Base-by-base conservation (phyloP, 2,329 filamentous ascomycete genomes). In the Emmonsiellopsis sp. region DNA sequence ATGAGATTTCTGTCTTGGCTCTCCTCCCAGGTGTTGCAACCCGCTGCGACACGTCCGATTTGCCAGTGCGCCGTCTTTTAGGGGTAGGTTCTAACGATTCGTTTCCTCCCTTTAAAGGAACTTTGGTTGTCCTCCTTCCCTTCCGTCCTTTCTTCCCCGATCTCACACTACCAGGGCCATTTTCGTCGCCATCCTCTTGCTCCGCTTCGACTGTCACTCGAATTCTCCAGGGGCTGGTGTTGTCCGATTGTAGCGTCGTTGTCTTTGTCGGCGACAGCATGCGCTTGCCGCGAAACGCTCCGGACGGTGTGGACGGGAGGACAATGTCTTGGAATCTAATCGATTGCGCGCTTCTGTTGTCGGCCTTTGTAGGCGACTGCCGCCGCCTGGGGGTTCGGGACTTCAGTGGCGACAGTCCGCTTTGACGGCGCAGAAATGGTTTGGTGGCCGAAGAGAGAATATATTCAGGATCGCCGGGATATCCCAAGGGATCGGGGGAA, bases 221-320 rank as follows among this genome's bases (percentile, higher is more conserved):
- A 54, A 76, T 75, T 53, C 72, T 70, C 73, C 73, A 75, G 32
- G 73, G 73, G 57, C 72, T 76, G 11, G 71, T 60, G 60, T 73
- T 72, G 6, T 66, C 68, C 7, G 71, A 70, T 9, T 63, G 59
- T 43, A 64, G 63, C 2, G 61, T 53, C 45, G 55, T 55, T 10
- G 55, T 55, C 43, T 71, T 73, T n/a, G 68, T 64, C 10, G 70
- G 71, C 11, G 71, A 73, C 36, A 66, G 51, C 14, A 52, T 55
- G 42, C 42, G 53, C 14, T 49, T 52, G 42, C 39, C 45, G 13
- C 5, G 68, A 65, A 42, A 61, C 53, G 45, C 64, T 60, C 46
- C 59, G 57, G 55, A 59, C 3, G 71, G 70, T 3, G 69, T 69
- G 5, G 64, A 65, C 14, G 70, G 70, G n/a, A 73, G 63, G 40